These are phyloP conservation scores for Smittium culicis DNA, from an alignment of 371 early-diverging fungal genomes.

Conservation along the genomic window DNA sequence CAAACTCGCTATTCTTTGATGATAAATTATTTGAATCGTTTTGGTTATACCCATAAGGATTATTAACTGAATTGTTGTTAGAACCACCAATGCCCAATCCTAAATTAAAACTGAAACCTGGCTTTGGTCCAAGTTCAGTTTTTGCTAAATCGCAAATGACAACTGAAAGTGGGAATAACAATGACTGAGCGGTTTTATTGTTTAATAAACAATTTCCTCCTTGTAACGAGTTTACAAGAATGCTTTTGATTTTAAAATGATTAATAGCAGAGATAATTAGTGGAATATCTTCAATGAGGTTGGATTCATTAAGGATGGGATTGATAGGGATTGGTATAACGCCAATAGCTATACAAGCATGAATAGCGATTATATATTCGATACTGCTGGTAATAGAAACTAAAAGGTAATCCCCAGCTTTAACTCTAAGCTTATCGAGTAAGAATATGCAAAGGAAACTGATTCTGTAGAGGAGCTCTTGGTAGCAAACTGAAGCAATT, in stretches of 20 bases:
- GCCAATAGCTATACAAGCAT: constrained; percentile 67
- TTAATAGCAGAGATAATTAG: constrained; percentile 41
- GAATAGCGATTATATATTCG: constrained; percentile 57
- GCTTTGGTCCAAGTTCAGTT: constrained; percentile 14
- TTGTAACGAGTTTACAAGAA: constrained; percentile 41
- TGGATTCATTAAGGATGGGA: constrained; percentile 40
- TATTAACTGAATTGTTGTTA: background rate
- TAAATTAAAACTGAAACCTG: background rate
- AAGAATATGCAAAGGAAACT: constrained; percentile 48
- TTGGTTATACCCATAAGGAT: constrained; percentile 12
- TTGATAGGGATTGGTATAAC: constrained; percentile 56
- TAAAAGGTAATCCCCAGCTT: constrained; percentile 44
- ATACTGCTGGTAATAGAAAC: constrained; percentile 54
- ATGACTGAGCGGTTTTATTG: constrained; percentile 33
- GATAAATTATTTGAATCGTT: background rate
- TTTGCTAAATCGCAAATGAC: constrained; percentile 17
- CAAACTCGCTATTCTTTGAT: background rate
- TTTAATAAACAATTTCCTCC: constrained; percentile 50
- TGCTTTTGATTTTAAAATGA: constrained; percentile 39
- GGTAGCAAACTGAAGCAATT: constrained; percentile 47
- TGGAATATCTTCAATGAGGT: constrained; percentile 52
- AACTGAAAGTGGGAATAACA: constrained; percentile 19
- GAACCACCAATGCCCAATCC: background rate
- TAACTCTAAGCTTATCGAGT: constrained; percentile 38
- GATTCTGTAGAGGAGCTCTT: constrained; percentile 52